Evolutionary conservation across 306 rosid genomes (phyloP).

Genomic region (Castanopsis chinensis): DNA sequence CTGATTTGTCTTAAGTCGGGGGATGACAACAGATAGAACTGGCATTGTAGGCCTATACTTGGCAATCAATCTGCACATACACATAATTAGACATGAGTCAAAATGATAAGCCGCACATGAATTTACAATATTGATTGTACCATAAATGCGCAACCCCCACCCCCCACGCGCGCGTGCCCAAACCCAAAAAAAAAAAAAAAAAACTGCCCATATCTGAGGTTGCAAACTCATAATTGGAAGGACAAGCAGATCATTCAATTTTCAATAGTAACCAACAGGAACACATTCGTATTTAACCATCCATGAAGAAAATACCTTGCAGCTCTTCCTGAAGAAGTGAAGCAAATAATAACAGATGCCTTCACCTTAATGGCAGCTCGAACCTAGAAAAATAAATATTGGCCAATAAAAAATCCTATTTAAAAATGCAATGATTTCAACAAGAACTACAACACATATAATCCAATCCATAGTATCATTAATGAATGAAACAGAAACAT

Average conservation of each 20-base stretch:
- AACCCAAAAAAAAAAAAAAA: neutral
- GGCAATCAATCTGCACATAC: constrained; percentile 72
- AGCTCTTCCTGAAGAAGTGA: constrained; percentile 98
- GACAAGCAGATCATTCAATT: neutral
- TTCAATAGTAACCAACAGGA: constrained; percentile 1
- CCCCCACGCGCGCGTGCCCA: neutral
- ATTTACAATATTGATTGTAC: neutral
- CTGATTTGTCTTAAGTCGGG: constrained; percentile 80
- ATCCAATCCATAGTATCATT: neutral
- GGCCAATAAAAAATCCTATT: constrained; percentile 8
- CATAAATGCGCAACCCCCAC: neutral
- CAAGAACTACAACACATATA: constrained; percentile 3
- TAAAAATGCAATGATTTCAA: constrained; percentile 6
- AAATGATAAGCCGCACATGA: constrained; percentile 11
- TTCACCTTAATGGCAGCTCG: constrained; percentile 99
- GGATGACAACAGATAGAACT: constrained; percentile 81
- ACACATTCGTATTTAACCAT: neutral
- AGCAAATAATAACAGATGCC: constrained; percentile 91
- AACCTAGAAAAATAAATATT: constrained; percentile 54
- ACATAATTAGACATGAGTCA: constrained; percentile 2
- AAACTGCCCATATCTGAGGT: neutral
- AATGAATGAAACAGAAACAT: constrained; percentile 1
- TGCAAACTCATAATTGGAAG: neutral
- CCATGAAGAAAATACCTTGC: constrained; percentile 59
- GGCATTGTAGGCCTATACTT: constrained; percentile 97